Evolutionary conservation across 306 rosid genomes (phyloP).

Genomic region (Quercus bicolor): DNA sequence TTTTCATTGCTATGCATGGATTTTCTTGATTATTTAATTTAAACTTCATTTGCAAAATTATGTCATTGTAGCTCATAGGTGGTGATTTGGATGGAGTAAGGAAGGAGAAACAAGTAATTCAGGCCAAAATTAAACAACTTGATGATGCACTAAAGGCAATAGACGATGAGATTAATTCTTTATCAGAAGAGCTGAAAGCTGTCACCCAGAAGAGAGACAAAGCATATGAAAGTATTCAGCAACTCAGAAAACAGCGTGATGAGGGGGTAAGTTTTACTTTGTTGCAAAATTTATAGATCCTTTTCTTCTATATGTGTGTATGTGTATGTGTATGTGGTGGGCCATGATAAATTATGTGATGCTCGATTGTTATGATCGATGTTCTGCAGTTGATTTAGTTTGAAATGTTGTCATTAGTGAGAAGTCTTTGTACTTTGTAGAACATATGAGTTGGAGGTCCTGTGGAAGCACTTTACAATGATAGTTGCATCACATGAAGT

Average conservation of each 20-base stretch:
- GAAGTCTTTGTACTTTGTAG: neutral
- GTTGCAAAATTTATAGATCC: neutral
- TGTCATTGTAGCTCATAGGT: slow-evolving; percentile 61
- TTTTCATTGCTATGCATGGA: neutral
- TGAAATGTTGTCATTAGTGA: neutral
- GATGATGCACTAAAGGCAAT: slow-evolving; percentile 55
- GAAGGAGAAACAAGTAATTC: slow-evolving; percentile 73
- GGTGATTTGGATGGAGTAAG: slow-evolving; percentile 89
- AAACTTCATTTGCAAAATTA: slow-evolving; percentile 8
- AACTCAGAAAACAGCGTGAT: slow-evolving; percentile 68
- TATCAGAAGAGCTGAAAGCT: slow-evolving; percentile 61
- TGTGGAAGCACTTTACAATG: neutral
- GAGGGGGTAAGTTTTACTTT: slow-evolving; percentile 59
- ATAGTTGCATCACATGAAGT: neutral
- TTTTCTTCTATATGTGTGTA: neutral
- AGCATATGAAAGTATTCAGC: slow-evolving; percentile 58
- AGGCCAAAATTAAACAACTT: slow-evolving; percentile 79
- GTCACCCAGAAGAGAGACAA: slow-evolving; percentile 67
- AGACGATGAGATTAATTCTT: slow-evolving; percentile 58
- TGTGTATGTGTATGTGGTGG: neutral
- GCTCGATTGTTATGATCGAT: neutral
- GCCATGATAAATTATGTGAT: neutral
- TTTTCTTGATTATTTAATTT: neutral
- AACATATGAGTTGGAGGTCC: neutral
- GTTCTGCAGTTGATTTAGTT: neutral